Evolutionary conservation across 2,329 filamentous ascomycete genomes (phyloP), one percentile per base, ranked within the genome.

Genomic region (Fonsecaea nubica): DNA sequence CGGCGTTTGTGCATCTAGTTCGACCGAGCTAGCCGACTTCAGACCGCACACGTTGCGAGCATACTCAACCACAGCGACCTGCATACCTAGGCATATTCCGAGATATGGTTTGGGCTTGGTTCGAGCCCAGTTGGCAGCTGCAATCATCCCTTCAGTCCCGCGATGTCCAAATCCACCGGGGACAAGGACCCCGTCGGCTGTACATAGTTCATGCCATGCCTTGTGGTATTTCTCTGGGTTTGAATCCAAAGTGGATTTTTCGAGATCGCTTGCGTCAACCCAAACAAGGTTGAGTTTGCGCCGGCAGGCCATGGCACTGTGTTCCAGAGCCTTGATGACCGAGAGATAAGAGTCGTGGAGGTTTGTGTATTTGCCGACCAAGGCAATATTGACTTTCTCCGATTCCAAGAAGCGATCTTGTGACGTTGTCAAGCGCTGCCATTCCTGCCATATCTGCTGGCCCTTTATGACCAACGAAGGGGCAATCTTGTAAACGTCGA

Each of bases 351-450:
- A 90, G 77, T 98, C 94, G 62, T 93, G 89, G 3, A 94, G 87
- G 61, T 88, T 87, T 25, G 89, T 89, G 78, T 99, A 99, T 80
- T 98, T 98, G 72, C 95, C 95, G 10, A 98, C 93, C 12, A 99
- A 83, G 8, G 88, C 92, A 76, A 99, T 96, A 48, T 86, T 85
- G 65, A 98, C 89, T 0, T 86, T 84, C 58, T 74, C 72, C 1
- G 66, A 63, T 52, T 92, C 89, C 64, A 86, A 84, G 58, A 89
- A 83, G 66, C 87, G 86, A 63, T 90, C 85, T 74, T 91, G 86
- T 18, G 87, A 85, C 7, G 85, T 84, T 4, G 92, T 91, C 6
- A 92, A 85, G 36, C 81, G 81, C 75, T 89, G 89, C 94, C 94
- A 98, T 71, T 89, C 83, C 5, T 86, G 78, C 92, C 93, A 97